phyloP scores from a whole-genome alignment of 1,284 basidiomycete genomes.

The Fomitopsis pinicola region DNA sequence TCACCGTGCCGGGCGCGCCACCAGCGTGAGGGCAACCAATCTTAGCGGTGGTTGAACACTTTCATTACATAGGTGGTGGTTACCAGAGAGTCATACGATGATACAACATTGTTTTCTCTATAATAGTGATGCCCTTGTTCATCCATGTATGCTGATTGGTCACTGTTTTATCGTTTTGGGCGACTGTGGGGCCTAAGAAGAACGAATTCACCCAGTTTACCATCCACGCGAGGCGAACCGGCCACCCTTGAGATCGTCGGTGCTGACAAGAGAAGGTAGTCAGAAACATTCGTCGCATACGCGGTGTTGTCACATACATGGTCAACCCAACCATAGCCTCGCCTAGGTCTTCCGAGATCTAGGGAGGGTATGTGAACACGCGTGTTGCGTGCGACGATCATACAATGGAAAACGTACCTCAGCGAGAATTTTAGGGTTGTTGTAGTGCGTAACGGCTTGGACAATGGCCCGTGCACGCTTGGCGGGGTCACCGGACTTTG shows the following conservation, averaged over 20 bases:
- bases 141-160: background rate
- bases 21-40: too few species aligned
- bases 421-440: slow-evolving; percentile 84
- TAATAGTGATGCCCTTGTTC: background rate
- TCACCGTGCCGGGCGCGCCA: too few species aligned
- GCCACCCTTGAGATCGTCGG: slow-evolving; percentile 57
- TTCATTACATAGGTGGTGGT: too few species aligned
- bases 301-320: slow-evolving; percentile 51
- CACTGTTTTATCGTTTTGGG: background rate
- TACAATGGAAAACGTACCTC: slow-evolving; percentile 41
- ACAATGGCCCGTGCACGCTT: slow-evolving; percentile 97
- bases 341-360: slow-evolving; percentile 88
- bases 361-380: slow-evolving; percentile 8
- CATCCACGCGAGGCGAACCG: slow-evolving; percentile 45
- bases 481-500: slow-evolving; percentile 86
- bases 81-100: background rate
- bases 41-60: too few species aligned
- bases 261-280: background rate
- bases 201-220: slow-evolving; percentile 25
- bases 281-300: background rate
- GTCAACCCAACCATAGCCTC: slow-evolving; percentile 92
- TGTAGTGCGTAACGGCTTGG: slow-evolving; percentile 95
- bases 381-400: slow-evolving; percentile 1
- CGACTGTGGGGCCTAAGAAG: background rate
- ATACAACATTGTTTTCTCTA: background rate